Evolutionary conservation across 352 stramenopile species (phyloP).

Genomic region (Phytophthora litchii): DNA sequence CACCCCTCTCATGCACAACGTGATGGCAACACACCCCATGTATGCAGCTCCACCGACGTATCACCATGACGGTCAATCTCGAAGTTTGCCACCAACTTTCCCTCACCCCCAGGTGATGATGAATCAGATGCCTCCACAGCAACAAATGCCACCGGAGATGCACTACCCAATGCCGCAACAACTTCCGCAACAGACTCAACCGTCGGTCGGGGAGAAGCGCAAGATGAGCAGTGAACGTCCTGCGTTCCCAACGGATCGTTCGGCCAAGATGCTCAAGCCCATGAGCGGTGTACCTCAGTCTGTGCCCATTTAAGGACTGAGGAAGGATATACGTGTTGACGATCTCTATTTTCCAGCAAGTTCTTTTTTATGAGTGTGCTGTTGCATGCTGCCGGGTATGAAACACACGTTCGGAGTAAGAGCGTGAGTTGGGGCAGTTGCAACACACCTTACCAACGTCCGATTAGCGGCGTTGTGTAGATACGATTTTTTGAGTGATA

Average conservation of each 20-base stretch:
- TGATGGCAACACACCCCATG: constrained; percentile 42
- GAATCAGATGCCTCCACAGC: constrained; percentile 43
- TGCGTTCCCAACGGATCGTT: constrained; percentile 38
- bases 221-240: constrained; percentile 54
- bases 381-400: constrained; percentile 33
- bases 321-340: constrained; percentile 1
- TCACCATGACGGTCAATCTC: constrained; percentile 41
- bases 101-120: constrained; percentile 62
- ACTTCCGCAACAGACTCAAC: constrained; percentile 14
- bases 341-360: constrained; percentile 30
- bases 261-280: constrained; percentile 50
- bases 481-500: constrained; percentile 45
- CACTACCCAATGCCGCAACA: constrained; percentile 43
- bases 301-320: constrained; percentile 37
- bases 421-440: constrained; percentile 23
- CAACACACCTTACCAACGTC: constrained; percentile 23
- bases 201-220: constrained; percentile 48
- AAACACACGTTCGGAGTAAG: constrained; percentile 34
- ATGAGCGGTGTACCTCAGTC: constrained; percentile 42
- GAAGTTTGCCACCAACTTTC: constrained; percentile 56
- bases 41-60: constrained; percentile 22
- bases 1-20: constrained; percentile 37
- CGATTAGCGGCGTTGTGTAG: constrained; percentile 21
- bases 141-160: constrained; percentile 40
- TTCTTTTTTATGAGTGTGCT: constrained; percentile 31